Percentiles rank a stretch among this genome's conserved stretches.
These are phyloP conservation scores for Setaria italica DNA, from an alignment of 202 grass and related monocot species.

Conservation along the genomic window DNA sequence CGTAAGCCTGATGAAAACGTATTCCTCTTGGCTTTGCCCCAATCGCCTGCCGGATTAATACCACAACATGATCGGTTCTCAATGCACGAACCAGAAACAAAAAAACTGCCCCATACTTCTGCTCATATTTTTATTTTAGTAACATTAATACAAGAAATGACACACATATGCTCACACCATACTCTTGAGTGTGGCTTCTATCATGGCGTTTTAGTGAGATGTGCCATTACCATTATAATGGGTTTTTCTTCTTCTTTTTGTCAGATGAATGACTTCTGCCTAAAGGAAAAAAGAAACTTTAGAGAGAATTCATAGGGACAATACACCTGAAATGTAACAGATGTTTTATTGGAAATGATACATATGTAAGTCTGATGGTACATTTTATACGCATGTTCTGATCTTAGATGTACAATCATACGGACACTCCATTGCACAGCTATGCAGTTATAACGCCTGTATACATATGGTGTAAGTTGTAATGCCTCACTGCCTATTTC, in stretches of 20 bases:
- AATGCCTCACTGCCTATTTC: background rate
- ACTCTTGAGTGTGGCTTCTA: no score
- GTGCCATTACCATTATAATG: no score
- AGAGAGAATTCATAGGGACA: background rate
- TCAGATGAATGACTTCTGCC: no score
- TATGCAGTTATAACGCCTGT: background rate
- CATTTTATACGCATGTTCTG: constrained; percentile 24
- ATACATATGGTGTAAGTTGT: background rate
- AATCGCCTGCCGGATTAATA: no score
- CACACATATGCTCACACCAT: no score
- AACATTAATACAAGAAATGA: no score
- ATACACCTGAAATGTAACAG: background rate
- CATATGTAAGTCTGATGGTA: background rate
- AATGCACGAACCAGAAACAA: background rate
- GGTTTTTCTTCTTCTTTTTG: no score
- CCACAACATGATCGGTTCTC: background rate
- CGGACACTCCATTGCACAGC: background rate
- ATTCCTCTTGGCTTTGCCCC: background rate
- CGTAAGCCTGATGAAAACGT: background rate
- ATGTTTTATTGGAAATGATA: constrained; percentile 16
- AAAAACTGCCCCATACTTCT: background rate
- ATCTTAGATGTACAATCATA: constrained; percentile 1
- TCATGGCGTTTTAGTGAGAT: no score
- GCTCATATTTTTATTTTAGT: no score
- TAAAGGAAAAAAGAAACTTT: no score